Conservation (phyloP, 1,284 basidiomycete species). For the Leccinum subrobustum region DNA sequence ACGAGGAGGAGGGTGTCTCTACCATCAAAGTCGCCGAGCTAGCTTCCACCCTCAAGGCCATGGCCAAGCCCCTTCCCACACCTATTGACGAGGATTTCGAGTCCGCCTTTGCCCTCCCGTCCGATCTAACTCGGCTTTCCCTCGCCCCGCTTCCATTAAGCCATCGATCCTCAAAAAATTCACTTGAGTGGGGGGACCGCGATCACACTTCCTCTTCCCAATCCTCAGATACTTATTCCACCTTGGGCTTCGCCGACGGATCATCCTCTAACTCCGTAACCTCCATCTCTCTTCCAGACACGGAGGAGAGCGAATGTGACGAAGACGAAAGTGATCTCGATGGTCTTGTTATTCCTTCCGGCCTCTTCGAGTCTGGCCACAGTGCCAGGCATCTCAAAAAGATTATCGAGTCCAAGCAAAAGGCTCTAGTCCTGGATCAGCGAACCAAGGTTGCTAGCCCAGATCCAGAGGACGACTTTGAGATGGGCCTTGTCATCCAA, state of each 20-base stretch:
- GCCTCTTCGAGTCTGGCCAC: slow-evolving; percentile 68
- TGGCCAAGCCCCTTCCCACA: slow-evolving; percentile 33
- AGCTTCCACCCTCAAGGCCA: slow-evolving; percentile 36
- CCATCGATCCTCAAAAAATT: slow-evolving; percentile 74
- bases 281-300: slow-evolving; percentile 62
- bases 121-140: slow-evolving; percentile 73
- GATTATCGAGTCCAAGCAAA: slow-evolving; percentile 75
- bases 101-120: slow-evolving; percentile 73
- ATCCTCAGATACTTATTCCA: slow-evolving; percentile 79
- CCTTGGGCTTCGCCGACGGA: slow-evolving; percentile 67
- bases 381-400: slow-evolving; percentile 65
- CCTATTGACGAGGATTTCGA: slow-evolving; percentile 71
- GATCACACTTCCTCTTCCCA: slow-evolving; percentile 78
- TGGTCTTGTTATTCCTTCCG: slow-evolving; percentile 72
- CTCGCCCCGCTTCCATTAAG: slow-evolving; percentile 68
- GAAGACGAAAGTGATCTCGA: slow-evolving; percentile 73
- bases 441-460: slow-evolving; percentile 52
- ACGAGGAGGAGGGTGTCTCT: slow-evolving; percentile 76
- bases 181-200: slow-evolving; percentile 80
- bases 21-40: slow-evolving; percentile 71
- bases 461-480: slow-evolving; percentile 78
- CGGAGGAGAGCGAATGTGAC: slow-evolving; percentile 67
- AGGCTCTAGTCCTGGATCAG: slow-evolving; percentile 46
- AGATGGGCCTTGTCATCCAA: slow-evolving; percentile 76
- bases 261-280: slow-evolving; percentile 70